Base-by-base conservation (phyloP, 768 basidiomycete species). In the Serendipita sp. region DNA sequence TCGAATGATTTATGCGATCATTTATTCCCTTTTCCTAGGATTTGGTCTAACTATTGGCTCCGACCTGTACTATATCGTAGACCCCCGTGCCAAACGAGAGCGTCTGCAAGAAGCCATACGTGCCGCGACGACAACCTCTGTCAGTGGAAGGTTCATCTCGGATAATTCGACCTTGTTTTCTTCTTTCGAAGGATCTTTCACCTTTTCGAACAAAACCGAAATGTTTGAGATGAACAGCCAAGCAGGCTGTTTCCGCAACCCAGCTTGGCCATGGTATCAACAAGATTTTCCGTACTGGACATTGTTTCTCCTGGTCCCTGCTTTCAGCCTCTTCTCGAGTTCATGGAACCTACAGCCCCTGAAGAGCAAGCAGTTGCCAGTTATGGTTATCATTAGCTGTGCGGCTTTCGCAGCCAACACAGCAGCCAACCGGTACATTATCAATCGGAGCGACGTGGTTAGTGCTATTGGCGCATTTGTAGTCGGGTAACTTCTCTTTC, bases 1-100 rank as follows among this genome's bases (percentile, higher is more conserved):
- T 66, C 88, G 88, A 73, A 87, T 91, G 84, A 87, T 91, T 16
- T 90, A 88, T 66, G 87, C 89, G n/a, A 77, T 91, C 66, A 88
- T 91, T 36, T 91, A 90, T 68, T 89, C 89, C 0, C 75, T 91
- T 4, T 91, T 90, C 71, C 73, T 91, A 70, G 89, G 89, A 2
- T 91, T 91, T 70, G 88, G 87, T 62, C 76, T 91, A 37, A 87
- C 89, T 69, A 87, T 91, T 64, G 89, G 89, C 48, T 87, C 84
- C 31, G 89, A 91, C 69, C 76, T 91, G 34, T 90, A 83, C 69
- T 81, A 87, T 37, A 78, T 88, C 48, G 76, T 91, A 65, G 88
- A 90, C 69, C 78, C 75, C 3, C 70, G 72, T 2, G 80, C 80
- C 23, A 82, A 83, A 27, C 76, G 70, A 40, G 69, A 73, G 44